Base-by-base conservation (phyloP, 1,139 yeast species). In the Saccharomycopsis crataegensis region DNA sequence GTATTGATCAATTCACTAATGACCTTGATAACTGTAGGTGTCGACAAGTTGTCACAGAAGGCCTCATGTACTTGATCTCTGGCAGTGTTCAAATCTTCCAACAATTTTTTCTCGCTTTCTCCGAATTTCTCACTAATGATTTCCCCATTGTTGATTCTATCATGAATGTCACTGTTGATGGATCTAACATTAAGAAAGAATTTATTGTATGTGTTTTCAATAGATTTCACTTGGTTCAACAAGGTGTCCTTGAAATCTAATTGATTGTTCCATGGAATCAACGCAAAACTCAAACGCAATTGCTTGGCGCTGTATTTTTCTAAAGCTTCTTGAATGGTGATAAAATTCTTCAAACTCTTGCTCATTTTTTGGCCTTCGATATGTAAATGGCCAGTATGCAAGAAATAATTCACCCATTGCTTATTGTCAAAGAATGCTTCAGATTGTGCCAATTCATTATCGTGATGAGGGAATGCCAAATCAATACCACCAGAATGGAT, bases 281-380 rank as follows among this genome's bases (percentile, higher is more conserved):
- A 75, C 1, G 96, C 95, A 73, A 93, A 93, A 11, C 91, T 91
- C 61, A 93, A 76, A 61, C 99, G 79, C 63, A 93, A 75, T 68
- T 93, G 97, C 62, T 97, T 81, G 2, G 94, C 69, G 2, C 86
- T 69, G 66, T 79, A 88, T 58, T 70, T 79, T 48, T 76, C 71
- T 59, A 94, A 76, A 1, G 98, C 98, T 66, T 93, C 95, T 61
- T 86, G 88, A 61, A 93, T 90, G 9, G 99, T 91, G 64, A 94
- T 91, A 67, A 93, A 93, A 70, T 93, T 93, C 70, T 93, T 93
- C 64, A 93, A 77, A 42, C 96, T 86, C 70, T 93, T 93, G 49
- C 96, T 86, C 99, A 93, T 93, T 67, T 93, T 93, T 71, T 90
- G 97, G 22, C 99, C 99, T 68, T 93, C 97, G 62, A 93, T 93